Percentiles rank a stretch among this genome's conserved stretches.
phyloP scores from a whole-genome alignment of 2,329 filamentous ascomycete species.

The Calonectria pteridis region DNA sequence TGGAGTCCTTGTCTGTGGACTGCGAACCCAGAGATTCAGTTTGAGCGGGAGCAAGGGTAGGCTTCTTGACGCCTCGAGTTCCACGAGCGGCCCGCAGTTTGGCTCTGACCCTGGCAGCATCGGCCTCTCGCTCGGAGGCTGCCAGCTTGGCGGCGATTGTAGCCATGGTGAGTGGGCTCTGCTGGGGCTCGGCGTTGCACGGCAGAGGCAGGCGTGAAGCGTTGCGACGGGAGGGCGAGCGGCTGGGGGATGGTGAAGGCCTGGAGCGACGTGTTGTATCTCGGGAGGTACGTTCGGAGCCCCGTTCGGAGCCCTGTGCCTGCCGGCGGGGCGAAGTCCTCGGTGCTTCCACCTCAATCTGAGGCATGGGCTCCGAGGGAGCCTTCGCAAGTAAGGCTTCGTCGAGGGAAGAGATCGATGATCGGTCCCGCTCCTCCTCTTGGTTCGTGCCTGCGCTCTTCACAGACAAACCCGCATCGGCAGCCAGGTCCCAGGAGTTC shows the following conservation, averaged over 20 bases:
- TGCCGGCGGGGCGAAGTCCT: conserved; percentile 31
- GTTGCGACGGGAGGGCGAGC: conserved; percentile 36
- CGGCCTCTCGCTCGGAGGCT: conserved; percentile 73
- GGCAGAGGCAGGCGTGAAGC: conserved; percentile 47
- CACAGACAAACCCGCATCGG: conserved; percentile 35
- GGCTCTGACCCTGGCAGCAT: conserved; percentile 72
- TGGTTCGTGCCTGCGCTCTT: conserved; percentile 14
- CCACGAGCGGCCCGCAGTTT: conserved; percentile 69
- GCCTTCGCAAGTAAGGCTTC: conserved; percentile 48
- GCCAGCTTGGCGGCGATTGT: conserved; percentile 73
- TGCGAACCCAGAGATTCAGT: conserved; percentile 31
- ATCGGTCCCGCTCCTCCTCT: conserved; percentile 37
- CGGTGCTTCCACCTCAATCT: conserved; percentile 19
- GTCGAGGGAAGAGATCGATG: conserved; percentile 49
- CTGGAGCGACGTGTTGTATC: conserved; percentile 31
- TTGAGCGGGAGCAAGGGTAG: conserved; percentile 41
- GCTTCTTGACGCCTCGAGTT: conserved; percentile 49
- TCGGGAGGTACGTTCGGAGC: conserved; percentile 24
- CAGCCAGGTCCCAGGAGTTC: conserved; percentile 57
- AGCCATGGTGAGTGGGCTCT: conserved; percentile 71
- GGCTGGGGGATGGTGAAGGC: conserved; percentile 29
- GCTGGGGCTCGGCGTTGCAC: conserved; percentile 57
- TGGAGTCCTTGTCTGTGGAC: conserved; percentile 17
- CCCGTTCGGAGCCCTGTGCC: conserved; percentile 30
- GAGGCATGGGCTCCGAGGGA: conserved; percentile 31